Base-by-base conservation (phyloP, 2,329 filamentous ascomycete species). In the Scortechinia acanthostroma region DNA sequence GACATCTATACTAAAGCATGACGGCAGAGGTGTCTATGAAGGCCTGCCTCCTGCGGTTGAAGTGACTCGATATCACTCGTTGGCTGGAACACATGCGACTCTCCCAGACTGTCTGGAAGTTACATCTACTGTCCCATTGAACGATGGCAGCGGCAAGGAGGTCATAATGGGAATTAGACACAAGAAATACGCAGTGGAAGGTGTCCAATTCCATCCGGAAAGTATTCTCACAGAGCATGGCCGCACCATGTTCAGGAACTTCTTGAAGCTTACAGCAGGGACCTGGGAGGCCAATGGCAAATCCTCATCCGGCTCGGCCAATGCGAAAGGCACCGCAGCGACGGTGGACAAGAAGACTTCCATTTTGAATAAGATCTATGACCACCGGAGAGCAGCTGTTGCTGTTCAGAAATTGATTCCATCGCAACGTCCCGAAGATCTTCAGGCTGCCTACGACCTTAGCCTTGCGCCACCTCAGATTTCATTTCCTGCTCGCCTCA, bases 121-220 rank as follows among this genome's bases (percentile, higher is more conserved):
- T 4, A 89, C 89, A 1, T 95, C 93, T 40, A 95, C 89, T 84
- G 89, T 93, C 45, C 76, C 82, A 17, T 17, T 40, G 22, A 80
- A 80, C 51, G 80, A 83, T 15, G 87, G 91, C 58, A 83, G 83
- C 44, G 80, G 80, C 22, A 89, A 86, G 51, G 88, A 87, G 22
- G 82, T 97, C 48, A 98, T 98, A 54, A 96, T 97, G 86, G 93
- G 93, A 42, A 87, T 98, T 42, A 83, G 93, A 42, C 93, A 98
- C 70, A 95, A 91, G 69, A 79, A 93, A 58, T 86, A 84, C 56
- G 77, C 88, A 2, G 75, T 97, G n/a, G 93, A 98, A 63, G 93
- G 91, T 33, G 93, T 98, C 15, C 93, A 98, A 59, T 98, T 97
- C 55, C 93, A 98, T 55, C 93, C 93, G 0, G 93, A 98, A 65